phyloP scores from a whole-genome alignment of 768 basidiomycete genomes.

The Leccinum pellstonianum region DNA sequence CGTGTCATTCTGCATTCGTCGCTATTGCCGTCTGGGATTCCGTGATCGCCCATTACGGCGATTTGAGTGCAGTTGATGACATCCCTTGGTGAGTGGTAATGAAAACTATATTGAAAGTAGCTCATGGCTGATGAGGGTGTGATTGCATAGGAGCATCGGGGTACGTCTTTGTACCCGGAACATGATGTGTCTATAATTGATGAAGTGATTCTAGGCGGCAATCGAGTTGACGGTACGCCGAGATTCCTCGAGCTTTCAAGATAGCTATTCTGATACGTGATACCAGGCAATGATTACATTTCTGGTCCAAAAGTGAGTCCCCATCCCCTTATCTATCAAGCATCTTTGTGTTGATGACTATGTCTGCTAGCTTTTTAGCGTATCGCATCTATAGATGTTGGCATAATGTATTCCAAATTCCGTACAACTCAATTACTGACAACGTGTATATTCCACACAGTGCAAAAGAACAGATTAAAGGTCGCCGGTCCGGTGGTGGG shows the following conservation, averaged over 20 bases:
- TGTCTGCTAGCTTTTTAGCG: constrained; percentile 21
- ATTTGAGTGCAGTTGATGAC: constrained; percentile 3
- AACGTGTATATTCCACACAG: background rate
- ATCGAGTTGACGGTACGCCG: constrained; percentile 21
- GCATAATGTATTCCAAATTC: background rate
- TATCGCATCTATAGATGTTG: constrained; percentile 26
- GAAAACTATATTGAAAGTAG: background rate
- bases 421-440: background rate
- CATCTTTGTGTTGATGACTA: background rate
- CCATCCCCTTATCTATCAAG: background rate
- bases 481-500: constrained; percentile 21
- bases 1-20: constrained; percentile 25
- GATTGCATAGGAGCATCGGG: constrained; percentile 22
- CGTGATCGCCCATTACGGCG: constrained; percentile 20
- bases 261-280: background rate
- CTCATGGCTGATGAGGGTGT: background rate
- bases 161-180: constrained; percentile 9
- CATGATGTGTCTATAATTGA: background rate
- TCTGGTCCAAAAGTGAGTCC: constrained; percentile 19
- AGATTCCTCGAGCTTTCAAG: background rate
- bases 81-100: constrained; percentile 23
- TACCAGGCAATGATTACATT: constrained; percentile 25
- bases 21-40: constrained; percentile 25
- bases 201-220: constrained; percentile 9
- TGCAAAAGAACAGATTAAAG: constrained; percentile 10